Conservation (phyloP, 345 rosid genomes). For the Ceriops tagal region DNA sequence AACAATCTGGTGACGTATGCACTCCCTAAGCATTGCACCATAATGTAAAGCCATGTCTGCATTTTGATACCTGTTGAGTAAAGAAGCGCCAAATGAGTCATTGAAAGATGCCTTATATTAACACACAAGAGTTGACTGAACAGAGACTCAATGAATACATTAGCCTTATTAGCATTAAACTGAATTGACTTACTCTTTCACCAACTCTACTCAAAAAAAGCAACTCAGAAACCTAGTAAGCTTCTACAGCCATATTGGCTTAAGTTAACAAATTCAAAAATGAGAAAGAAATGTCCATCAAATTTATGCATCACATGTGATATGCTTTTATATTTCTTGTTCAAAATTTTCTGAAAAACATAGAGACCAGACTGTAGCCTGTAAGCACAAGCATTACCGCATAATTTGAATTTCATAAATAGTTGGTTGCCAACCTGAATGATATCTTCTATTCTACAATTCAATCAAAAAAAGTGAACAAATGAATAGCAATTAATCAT, state of each 20-base stretch:
- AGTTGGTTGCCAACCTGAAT: neutral
- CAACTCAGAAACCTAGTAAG: no score
- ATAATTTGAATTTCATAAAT: neutral
- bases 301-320: neutral
- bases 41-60: conserved; percentile 95
- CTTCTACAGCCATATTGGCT: neutral
- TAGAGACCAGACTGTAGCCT: no score
- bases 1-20: conserved; percentile 94
- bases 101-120: conserved; percentile 7
- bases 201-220: no score
- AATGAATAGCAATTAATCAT: neutral
- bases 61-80: conserved; percentile 58
- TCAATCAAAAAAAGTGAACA: neutral
- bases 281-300: neutral
- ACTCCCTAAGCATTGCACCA: conserved; percentile 96
- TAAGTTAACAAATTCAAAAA: neutral
- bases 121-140: neutral
- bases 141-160: neutral
- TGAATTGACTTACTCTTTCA: no score
- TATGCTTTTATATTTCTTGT: no score
- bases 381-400: no score
- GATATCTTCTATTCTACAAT: neutral
- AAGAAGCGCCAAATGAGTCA: conserved; percentile 11
- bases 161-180: no score
- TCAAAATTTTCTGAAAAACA: no score